Evolutionary conservation across 805 yeast genomes (phyloP).

Genomic region (Deakozyma indianensis): DNA sequence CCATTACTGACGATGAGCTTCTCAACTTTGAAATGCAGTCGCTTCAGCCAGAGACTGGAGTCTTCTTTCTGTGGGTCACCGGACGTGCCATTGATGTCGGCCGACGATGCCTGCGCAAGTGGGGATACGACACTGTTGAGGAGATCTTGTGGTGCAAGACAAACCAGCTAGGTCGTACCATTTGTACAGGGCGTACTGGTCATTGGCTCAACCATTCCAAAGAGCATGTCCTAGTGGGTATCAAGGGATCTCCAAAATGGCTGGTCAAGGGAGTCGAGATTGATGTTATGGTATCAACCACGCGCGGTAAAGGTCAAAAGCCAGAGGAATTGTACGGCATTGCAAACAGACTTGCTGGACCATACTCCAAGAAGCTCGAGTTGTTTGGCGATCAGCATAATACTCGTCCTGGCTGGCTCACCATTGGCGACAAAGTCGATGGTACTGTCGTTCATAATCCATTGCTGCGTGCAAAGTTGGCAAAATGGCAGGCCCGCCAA

Average conservation of each 20-base stretch:
- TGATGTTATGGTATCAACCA: slow-evolving; percentile 65
- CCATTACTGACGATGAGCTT: slow-evolving; percentile 53
- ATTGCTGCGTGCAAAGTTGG: slow-evolving; percentile 1
- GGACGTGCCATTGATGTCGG: slow-evolving; percentile 89
- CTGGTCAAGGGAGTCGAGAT: slow-evolving; percentile 49
- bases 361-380: slow-evolving; percentile 64
- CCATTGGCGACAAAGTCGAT: slow-evolving; percentile 14
- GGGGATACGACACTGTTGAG: slow-evolving; percentile 74
- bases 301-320: slow-evolving; percentile 80
- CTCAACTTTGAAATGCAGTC: slow-evolving; percentile 47
- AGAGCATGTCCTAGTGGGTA: slow-evolving; percentile 76
- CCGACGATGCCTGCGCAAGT: slow-evolving; percentile 51
- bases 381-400: slow-evolving; percentile 83
- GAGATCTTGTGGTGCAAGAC: slow-evolving; percentile 87
- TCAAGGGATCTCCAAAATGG: slow-evolving; percentile 73
- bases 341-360: slow-evolving; percentile 73
- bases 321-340: slow-evolving; percentile 86
- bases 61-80: slow-evolving; percentile 83
- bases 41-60: slow-evolving; percentile 64
- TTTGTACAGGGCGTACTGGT: slow-evolving; percentile 91
- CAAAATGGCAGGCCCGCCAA: no score
- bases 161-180: slow-evolving; percentile 75
- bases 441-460: slow-evolving; percentile 8
- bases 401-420: slow-evolving; percentile 80
- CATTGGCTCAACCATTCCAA: slow-evolving; percentile 95